These are phyloP conservation scores for Kodamaea kakaduensis DNA, from an alignment of 805 yeast genomes.

Conservation along the genomic window DNA sequence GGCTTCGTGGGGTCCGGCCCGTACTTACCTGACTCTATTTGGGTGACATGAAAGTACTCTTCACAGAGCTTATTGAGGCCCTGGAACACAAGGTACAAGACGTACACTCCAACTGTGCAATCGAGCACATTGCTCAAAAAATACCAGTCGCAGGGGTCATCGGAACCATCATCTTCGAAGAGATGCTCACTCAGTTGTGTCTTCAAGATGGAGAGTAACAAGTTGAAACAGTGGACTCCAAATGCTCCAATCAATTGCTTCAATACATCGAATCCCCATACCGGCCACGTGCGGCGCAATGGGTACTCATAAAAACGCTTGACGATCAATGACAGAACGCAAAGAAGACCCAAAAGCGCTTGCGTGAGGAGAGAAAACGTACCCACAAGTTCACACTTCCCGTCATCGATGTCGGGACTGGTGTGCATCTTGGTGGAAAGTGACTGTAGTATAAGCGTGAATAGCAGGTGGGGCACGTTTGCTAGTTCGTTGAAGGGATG, in stretches of 20 bases:
- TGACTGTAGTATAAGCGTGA: constrained; percentile 2
- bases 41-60: constrained; percentile 36
- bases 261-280: constrained; percentile 86
- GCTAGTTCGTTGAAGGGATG: constrained; percentile 8
- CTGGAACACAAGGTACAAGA: constrained; percentile 53
- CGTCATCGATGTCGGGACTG: constrained; percentile 16
- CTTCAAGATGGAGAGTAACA: constrained; percentile 63
- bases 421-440: constrained; percentile 3
- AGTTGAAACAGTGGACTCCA: constrained; percentile 76
- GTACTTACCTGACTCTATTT: constrained; percentile 54
- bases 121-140: constrained; percentile 84
- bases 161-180: constrained; percentile 8
- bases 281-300: constrained; percentile 72
- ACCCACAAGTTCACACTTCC: constrained; percentile 56
- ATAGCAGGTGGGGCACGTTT: constrained; percentile 8
- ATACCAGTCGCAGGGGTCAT: constrained; percentile 91
- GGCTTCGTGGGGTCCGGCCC: constrained; percentile 61
- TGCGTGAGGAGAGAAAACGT: constrained; percentile 84
- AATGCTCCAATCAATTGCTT: constrained; percentile 88
- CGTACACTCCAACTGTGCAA: constrained; percentile 90
- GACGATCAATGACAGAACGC: constrained; percentile 65
- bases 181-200: constrained; percentile 16
- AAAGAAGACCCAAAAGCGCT: constrained; percentile 67
- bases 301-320: constrained; percentile 82
- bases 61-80: constrained; percentile 42